Conservation (phyloP, 2,329 filamentous ascomycete genomes). For the Claviceps quebecensis region DNA sequence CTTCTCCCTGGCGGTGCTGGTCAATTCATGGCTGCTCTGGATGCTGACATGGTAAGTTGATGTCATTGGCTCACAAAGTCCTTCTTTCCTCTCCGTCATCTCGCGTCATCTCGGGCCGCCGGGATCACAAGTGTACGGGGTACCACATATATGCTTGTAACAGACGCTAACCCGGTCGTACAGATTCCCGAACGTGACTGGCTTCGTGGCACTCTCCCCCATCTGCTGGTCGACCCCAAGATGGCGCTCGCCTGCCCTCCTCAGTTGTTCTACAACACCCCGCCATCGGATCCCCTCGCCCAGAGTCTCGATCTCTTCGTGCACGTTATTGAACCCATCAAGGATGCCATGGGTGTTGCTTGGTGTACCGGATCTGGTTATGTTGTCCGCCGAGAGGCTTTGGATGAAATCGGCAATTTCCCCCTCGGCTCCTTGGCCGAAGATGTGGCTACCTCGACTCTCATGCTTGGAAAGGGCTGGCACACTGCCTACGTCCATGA, state of each 20-base stretch:
- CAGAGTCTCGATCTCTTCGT: conserved; percentile 46
- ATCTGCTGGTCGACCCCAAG: conserved; percentile 41
- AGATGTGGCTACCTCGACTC: conserved; percentile 44
- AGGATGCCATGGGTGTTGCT: conserved; percentile 38
- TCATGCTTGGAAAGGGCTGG: conserved; percentile 47
- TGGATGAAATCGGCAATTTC: conserved; percentile 48
- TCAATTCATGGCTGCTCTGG: conserved; percentile 47
- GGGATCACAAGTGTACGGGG: too few species aligned
- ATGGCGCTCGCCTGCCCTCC: conserved; percentile 46
- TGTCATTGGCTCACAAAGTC: background rate
- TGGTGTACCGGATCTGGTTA: conserved; percentile 54
- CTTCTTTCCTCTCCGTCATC: background rate
- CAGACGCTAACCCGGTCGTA: too few species aligned
- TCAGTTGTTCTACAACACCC: conserved; percentile 50
- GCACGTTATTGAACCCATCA: conserved; percentile 36
- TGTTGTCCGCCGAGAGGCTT: conserved; percentile 40
- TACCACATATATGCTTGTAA: too few species aligned
- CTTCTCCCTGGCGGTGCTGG: conserved; percentile 39
- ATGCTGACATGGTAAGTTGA: conserved; percentile 45
- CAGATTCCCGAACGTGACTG: conserved; percentile 46
- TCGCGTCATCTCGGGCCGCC: background rate
- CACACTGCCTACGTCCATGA: conserved; percentile 47
- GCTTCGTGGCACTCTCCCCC: conserved; percentile 45
- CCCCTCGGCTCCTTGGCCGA: conserved; percentile 46
- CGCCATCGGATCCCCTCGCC: conserved; percentile 40